These are phyloP conservation scores for Capsella rubella DNA, from an alignment of 441 rosid species.

Conservation along the genomic window DNA sequence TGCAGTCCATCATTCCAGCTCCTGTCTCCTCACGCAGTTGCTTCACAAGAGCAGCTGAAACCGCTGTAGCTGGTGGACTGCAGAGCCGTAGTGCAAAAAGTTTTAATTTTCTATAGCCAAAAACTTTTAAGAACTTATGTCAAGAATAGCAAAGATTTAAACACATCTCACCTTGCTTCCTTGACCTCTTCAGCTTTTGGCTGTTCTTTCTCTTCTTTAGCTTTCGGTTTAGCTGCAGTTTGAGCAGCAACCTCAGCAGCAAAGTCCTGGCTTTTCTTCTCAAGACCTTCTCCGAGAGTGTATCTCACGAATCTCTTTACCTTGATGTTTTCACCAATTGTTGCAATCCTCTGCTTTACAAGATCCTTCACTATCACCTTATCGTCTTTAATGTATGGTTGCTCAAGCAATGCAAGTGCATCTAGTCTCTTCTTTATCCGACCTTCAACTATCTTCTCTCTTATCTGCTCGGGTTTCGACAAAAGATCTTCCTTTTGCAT, in stretches of 20 bases:
- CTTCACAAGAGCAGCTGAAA: conserved; percentile 89
- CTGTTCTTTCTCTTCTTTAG: conserved; percentile 58
- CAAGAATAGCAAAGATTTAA: conserved; percentile 19
- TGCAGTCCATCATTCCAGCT: conserved; percentile 99
- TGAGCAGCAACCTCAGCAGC: conserved; percentile 99
- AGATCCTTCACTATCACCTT: conserved; percentile 86
- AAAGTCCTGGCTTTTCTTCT: conserved; percentile 94
- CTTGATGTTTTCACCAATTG: conserved; percentile 91
- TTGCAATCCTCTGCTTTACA: conserved; percentile 92
- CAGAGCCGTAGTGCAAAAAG: neutral
- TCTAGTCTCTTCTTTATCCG: conserved; percentile 89
- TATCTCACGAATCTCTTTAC: conserved; percentile 84
- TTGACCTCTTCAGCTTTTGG: conserved; percentile 60
- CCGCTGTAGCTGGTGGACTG: conserved; percentile 57
- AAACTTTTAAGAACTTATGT: conserved; percentile 10
- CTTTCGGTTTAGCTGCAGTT: conserved; percentile 67
- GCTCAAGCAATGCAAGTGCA: conserved; percentile 89
- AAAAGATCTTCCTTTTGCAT: conserved; percentile 95
- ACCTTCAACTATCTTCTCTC: conserved; percentile 90
- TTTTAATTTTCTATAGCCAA: neutral
- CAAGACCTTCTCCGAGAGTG: conserved; percentile 94
- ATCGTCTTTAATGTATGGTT: conserved; percentile 90
- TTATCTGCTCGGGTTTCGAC: conserved; percentile 91
- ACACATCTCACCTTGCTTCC: conserved; percentile 66
- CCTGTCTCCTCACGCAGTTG: conserved; percentile 96